Evolutionary conservation across 805 yeast genomes (phyloP).

Genomic region (Zygoascus bituminiphila): DNA sequence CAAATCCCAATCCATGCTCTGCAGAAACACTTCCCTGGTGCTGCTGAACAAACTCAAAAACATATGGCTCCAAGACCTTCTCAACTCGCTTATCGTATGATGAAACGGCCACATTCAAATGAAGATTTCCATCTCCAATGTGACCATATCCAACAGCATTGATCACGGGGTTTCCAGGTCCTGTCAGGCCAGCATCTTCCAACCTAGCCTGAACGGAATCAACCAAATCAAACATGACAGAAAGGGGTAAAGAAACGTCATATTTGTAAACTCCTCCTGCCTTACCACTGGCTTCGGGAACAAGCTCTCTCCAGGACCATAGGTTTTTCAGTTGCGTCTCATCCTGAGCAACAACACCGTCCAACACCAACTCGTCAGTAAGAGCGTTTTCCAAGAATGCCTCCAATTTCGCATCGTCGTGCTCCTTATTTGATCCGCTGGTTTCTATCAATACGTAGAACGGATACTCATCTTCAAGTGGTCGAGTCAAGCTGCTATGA

Average conservation of each 20-base stretch:
- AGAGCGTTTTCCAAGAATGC: constrained; percentile 72
- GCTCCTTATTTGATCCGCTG: constrained; percentile 89
- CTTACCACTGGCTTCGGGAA: constrained; percentile 79
- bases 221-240: constrained; percentile 72
- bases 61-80: constrained; percentile 80
- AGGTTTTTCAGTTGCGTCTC: constrained; percentile 74
- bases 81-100: constrained; percentile 75
- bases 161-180: constrained; percentile 66
- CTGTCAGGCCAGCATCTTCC: constrained; percentile 47
- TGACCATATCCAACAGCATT: constrained; percentile 97
- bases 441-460: constrained; percentile 91
- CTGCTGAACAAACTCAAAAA: constrained; percentile 72
- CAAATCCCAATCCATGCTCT: constrained; percentile 96
- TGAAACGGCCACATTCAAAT: constrained; percentile 86
- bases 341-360: constrained; percentile 94
- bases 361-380: constrained; percentile 78
- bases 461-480: constrained; percentile 76
- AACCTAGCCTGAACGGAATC: constrained; percentile 64
- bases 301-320: constrained; percentile 95
- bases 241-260: constrained; percentile 86
- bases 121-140: constrained; percentile 94
- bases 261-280: constrained; percentile 96
- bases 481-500: constrained; percentile 54
- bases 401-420: constrained; percentile 86
- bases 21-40: constrained; percentile 84